Conservation (phyloP, 768 basidiomycete species). For the Tulasnella sp. region DNA sequence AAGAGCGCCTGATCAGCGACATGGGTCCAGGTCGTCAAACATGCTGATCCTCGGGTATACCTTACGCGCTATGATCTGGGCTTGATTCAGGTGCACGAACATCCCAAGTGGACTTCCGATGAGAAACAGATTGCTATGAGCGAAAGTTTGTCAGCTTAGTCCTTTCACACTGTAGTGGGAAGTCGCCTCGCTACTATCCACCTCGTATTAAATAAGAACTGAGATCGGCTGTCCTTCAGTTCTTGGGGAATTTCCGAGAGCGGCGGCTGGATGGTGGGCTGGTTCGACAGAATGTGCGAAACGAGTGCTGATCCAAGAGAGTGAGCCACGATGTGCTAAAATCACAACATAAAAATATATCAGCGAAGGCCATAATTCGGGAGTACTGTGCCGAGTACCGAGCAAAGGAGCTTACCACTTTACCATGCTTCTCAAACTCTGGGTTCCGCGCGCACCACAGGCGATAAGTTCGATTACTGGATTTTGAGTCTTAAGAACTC, state of each 20-base stretch:
- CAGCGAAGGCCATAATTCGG: background rate
- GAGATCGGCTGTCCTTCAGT: constrained; percentile 23
- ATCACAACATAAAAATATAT: background rate
- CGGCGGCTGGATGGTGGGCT: constrained; percentile 32
- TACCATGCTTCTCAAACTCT: constrained; percentile 29
- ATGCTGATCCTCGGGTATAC: constrained; percentile 5
- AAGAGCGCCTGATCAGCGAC: background rate
- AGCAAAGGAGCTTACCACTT: constrained; percentile 23
- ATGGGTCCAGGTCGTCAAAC: background rate
- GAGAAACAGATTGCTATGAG: constrained; percentile 30
- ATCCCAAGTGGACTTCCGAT: constrained; percentile 34
- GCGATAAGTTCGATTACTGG: constrained; percentile 32
- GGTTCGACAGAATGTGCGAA: constrained; percentile 34
- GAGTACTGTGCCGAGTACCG: background rate
- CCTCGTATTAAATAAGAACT: constrained; percentile 30
- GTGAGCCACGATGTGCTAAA: constrained; percentile 33
- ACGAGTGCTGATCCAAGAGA: constrained; percentile 35
- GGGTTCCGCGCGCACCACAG: constrained; percentile 36
- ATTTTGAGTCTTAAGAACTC: too few relatives aligned
- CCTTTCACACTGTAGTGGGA: too few relatives aligned
- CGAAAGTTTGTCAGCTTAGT: too few relatives aligned
- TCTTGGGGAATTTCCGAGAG: constrained; percentile 29
- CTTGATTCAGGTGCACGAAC: constrained; percentile 35
- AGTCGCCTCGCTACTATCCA: too few relatives aligned
- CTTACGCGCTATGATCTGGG: constrained; percentile 34